Conservation (phyloP, 2,329 filamentous ascomycete species). For the Monilinia laxa region DNA sequence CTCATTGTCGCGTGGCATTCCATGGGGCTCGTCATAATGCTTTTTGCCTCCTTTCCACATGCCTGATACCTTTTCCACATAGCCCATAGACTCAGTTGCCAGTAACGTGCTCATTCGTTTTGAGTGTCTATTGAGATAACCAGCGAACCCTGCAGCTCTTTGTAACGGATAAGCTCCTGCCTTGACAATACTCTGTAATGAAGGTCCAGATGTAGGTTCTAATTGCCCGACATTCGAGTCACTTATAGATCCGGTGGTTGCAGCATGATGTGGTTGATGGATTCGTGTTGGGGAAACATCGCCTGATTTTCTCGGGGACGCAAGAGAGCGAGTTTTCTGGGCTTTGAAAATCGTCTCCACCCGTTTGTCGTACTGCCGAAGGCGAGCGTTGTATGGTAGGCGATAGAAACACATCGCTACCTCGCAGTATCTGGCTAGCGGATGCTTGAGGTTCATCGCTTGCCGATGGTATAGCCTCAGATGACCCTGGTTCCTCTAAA, state of each 20-base stretch:
- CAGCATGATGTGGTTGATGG: conserved; percentile 27
- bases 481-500: conserved; percentile 70
- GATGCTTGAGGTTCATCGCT: conserved; percentile 74
- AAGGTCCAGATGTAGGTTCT: conserved; percentile 48
- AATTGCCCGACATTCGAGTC: conserved; percentile 29
- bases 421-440: conserved; percentile 84
- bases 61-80: conserved; percentile 92
- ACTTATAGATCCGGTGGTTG: conserved; percentile 34
- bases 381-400: conserved; percentile 63
- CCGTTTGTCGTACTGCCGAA: conserved; percentile 32
- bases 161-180: conserved; percentile 76
- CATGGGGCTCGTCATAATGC: conserved; percentile 72
- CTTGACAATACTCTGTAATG: conserved; percentile 58
- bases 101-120: conserved; percentile 79
- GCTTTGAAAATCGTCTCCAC: conserved; percentile 25
- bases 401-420: conserved; percentile 84
- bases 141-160: conserved; percentile 78
- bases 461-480: conserved; percentile 66
- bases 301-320: conserved; percentile 28
- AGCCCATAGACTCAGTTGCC: conserved; percentile 90
- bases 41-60: conserved; percentile 93
- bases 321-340: conserved; percentile 29
- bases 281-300: conserved; percentile 24
- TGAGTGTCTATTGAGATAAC: conserved; percentile 75
- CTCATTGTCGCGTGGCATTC: conserved; percentile 55